These are phyloP conservation scores for Davidsoniella virescens DNA, from an alignment of 2,329 filamentous ascomycete genomes.

Conservation along the genomic window DNA sequence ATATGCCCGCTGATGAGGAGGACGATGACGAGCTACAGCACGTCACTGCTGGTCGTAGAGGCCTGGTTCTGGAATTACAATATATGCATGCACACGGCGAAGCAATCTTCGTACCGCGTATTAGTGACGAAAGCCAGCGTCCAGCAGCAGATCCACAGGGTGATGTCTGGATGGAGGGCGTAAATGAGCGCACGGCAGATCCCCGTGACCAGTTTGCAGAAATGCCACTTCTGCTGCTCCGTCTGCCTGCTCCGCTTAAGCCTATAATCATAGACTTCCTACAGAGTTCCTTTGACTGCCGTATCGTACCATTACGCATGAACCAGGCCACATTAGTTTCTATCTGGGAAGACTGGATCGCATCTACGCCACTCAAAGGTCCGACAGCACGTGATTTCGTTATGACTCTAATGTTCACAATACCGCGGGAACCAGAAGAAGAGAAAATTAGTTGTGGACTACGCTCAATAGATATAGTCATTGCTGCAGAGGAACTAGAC, in stretches of 20 bases:
- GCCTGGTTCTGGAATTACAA: slow-evolving; percentile 30
- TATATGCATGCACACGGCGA: slow-evolving; percentile 37
- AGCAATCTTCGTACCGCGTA: slow-evolving; percentile 31
- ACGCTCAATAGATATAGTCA: slow-evolving; percentile 34
- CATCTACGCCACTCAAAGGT: slow-evolving; percentile 19
- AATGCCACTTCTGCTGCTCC: slow-evolving; percentile 36
- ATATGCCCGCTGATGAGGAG: background rate
- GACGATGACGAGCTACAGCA: slow-evolving; percentile 4
- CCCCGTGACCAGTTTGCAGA: slow-evolving; percentile 24
- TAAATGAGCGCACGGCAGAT: slow-evolving; percentile 11
- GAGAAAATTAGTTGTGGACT: slow-evolving; percentile 22
- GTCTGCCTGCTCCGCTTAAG: slow-evolving; percentile 39
- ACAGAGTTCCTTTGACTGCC: slow-evolving; percentile 38
- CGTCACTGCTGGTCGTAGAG: slow-evolving; percentile 11
- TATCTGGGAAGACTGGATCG: slow-evolving; percentile 36
- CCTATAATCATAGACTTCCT: slow-evolving; percentile 34
- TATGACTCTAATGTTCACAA: slow-evolving; percentile 34
- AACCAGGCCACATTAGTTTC: slow-evolving; percentile 33
- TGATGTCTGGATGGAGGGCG: background rate
- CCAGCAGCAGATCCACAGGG: background rate
- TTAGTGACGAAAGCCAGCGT: background rate
- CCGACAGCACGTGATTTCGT: slow-evolving; percentile 29
- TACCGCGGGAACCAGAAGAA: slow-evolving; percentile 20
- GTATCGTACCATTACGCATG: slow-evolving; percentile 32
- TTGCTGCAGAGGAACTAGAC: slow-evolving; percentile 30